Evolutionary conservation across 371 early-diverging fungal species (phyloP), one percentile per base, ranked within the genome.

Genomic region (Actinomucor elegans): DNA sequence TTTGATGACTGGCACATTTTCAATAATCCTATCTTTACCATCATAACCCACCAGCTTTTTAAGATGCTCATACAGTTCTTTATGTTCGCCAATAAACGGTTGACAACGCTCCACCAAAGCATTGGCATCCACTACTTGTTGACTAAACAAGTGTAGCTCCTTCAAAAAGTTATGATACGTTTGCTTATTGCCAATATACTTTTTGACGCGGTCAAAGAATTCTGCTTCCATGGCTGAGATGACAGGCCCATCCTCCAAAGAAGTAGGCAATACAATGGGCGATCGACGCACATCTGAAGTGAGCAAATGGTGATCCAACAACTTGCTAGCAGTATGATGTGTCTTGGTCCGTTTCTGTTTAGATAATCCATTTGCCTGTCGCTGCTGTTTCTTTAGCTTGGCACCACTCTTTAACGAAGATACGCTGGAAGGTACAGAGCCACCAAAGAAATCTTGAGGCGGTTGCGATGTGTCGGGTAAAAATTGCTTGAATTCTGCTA

Each of bases 401-500:
- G 38, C 28, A n/a, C 3, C 33, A 11, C 12, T 17, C 14, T 27
- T 15, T 9, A 40, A n/a, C n/a, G n/a, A n/a, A n/a, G n/a, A n/a
- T n/a, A n/a, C n/a, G n/a, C n/a, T n/a, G n/a, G 26, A 11, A 23
- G 26, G 11, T 12, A 27, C 11, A 27, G 6, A 15, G 8, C 31
- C 28, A 2, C 14, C n/a, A n/a, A n/a, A n/a, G n/a, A n/a, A n/a
- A n/a, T n/a, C n/a, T 6, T n/a, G n/a, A 10, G 33, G 43, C n/a
- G 43, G 48, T 10, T 44, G 48, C n/a, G 35, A 61, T 33, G 38
- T 52, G 11, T 61, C 55, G 0, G 98, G 97, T 33, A 97, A 66
- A 62, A 99, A 98, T 59, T 94, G 94, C 68, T 92, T 93, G 64
- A 98, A 97, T 71, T 98, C 97, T 29, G 88, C 92, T 47, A 98